A percentile compares a stretch with the other conserved stretches of the same genome.
Evolutionary conservation across 2,329 filamentous ascomycete species (phyloP).

Genomic region (Aspergillus cejpii): DNA sequence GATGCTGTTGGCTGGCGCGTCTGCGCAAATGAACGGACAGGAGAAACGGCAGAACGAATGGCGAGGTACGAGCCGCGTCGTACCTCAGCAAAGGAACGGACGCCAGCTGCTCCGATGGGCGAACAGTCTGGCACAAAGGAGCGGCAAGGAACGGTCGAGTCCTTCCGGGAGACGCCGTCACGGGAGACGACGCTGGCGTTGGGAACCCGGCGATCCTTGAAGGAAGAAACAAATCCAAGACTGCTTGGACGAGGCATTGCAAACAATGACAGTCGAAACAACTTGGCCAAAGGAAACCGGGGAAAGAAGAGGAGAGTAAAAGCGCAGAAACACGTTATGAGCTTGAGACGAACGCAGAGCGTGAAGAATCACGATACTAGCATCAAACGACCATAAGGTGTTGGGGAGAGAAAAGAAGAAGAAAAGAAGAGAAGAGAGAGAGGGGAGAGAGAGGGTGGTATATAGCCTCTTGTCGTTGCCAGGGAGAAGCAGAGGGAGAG

Average conservation of each 20-base stretch:
- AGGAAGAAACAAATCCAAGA: slow-evolving; percentile 13
- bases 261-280: not conserved
- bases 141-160: slow-evolving; percentile 8
- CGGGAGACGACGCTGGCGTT: too few relatives aligned
- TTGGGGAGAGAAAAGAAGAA: slow-evolving; percentile 9
- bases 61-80: slow-evolving; percentile 17
- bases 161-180: too few relatives aligned
- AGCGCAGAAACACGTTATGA: slow-evolving; percentile 9
- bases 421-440: slow-evolving; percentile 8
- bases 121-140: slow-evolving; percentile 10
- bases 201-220: slow-evolving; percentile 7
- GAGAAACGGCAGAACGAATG: slow-evolving; percentile 8
- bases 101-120: slow-evolving; percentile 5
- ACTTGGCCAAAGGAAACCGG: slow-evolving; percentile 9
- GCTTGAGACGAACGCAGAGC: slow-evolving; percentile 13
- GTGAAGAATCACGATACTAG: slow-evolving; percentile 15
- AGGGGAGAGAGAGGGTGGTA: slow-evolving; percentile 1
- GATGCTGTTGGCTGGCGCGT: too few relatives aligned
- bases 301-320: slow-evolving; percentile 4
- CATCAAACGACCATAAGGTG: slow-evolving; percentile 12
- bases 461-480: not conserved
- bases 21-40: too few relatives aligned
- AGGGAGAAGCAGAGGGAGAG: not conserved
- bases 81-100: slow-evolving; percentile 11
- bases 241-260: slow-evolving; percentile 19